A percentile compares a stretch with the other conserved stretches of the same genome.
phyloP scores from a whole-genome alignment of 345 rosid genomes.

The Rhizophora apiculata region DNA sequence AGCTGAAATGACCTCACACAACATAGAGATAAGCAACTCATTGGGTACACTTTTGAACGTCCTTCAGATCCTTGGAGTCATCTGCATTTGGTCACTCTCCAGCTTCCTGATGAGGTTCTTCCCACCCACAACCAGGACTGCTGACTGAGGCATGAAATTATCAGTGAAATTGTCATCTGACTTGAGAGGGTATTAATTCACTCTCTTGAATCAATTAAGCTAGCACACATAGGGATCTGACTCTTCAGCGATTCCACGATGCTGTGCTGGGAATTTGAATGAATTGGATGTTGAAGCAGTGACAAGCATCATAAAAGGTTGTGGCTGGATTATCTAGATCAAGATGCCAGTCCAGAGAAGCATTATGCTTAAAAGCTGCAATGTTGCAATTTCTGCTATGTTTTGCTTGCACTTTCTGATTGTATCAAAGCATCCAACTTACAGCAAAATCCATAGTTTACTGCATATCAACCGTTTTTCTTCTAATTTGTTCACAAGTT shows the following conservation, averaged over 20 bases:
- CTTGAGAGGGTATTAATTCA: conserved; percentile 8
- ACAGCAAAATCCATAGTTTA: background rate
- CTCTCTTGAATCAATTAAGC: conserved; percentile 9
- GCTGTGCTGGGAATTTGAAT: conserved; percentile 9
- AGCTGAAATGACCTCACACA: conserved; percentile 80
- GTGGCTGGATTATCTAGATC: conserved; percentile 15
- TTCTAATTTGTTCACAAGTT: conserved; percentile 4
- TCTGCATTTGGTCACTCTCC: conserved; percentile 94
- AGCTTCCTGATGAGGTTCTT: conserved; percentile 81
- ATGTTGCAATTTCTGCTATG: conserved; percentile 11
- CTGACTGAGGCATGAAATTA: conserved; percentile 21
- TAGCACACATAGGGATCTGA: conserved; percentile 1
- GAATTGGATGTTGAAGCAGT: conserved; percentile 5
- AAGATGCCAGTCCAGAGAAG: conserved; percentile 16
- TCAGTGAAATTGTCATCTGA: conserved; percentile 10
- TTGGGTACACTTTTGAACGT: conserved; percentile 77
- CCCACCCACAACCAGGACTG: conserved; percentile 36
- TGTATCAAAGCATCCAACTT: conserved; percentile 6
- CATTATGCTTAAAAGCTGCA: background rate
- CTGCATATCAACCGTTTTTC: conserved; percentile 6
- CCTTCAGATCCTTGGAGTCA: conserved; percentile 80
- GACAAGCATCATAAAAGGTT: conserved; percentile 9
- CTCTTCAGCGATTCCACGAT: background rate
- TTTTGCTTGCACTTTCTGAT: conserved; percentile 11
- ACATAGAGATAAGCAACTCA: conserved; percentile 83